phyloP scores from a whole-genome alignment of 176 grass and related monocot genomes.

The Ampelocalamus luodianensis region DNA sequence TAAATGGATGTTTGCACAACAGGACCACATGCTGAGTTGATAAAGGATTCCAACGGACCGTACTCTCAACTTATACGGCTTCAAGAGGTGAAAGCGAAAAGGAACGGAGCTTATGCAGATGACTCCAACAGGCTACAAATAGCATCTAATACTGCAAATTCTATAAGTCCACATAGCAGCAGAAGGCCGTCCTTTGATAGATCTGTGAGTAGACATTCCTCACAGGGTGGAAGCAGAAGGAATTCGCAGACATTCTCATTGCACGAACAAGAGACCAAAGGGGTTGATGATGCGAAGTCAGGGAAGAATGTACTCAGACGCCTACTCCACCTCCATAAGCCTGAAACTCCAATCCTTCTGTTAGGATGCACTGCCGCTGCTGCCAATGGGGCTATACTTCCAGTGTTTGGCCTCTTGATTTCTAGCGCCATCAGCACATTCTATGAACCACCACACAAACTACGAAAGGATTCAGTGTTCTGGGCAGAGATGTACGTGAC shows the following conservation, averaged over 20 bases:
- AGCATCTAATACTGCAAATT: conserved; percentile 28
- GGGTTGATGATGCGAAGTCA: conserved; percentile 31
- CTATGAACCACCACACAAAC: conserved; percentile 47
- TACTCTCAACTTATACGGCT: conserved; percentile 71
- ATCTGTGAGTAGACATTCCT: conserved; percentile 52
- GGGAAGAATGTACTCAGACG: conserved; percentile 43
- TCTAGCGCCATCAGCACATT: conserved; percentile 59
- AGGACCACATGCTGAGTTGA: conserved; percentile 70
- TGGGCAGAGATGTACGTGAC: conserved; percentile 56
- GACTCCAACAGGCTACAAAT: conserved; percentile 2
- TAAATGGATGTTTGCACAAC: conserved; percentile 24
- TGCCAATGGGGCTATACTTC: conserved; percentile 65
- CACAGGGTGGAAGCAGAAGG: conserved; percentile 42
- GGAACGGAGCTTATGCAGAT: conserved; percentile 21
- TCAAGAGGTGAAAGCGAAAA: conserved; percentile 53
- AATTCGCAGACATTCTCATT: conserved; percentile 37
- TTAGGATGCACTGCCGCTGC: conserved; percentile 48
- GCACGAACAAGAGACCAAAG: conserved; percentile 7
- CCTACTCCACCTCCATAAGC: conserved; percentile 57
- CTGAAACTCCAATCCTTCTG: conserved; percentile 53
- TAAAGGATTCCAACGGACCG: conserved; percentile 57
- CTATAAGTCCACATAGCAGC: conserved; percentile 27
- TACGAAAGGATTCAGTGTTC: conserved; percentile 54
- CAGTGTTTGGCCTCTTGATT: conserved; percentile 58
- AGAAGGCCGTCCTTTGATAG: conserved; percentile 47